Percentiles rank a stretch among this genome's conserved stretches.
Evolutionary conservation across 345 rosid genomes (phyloP).

Genomic region (Murraya koenigii): DNA sequence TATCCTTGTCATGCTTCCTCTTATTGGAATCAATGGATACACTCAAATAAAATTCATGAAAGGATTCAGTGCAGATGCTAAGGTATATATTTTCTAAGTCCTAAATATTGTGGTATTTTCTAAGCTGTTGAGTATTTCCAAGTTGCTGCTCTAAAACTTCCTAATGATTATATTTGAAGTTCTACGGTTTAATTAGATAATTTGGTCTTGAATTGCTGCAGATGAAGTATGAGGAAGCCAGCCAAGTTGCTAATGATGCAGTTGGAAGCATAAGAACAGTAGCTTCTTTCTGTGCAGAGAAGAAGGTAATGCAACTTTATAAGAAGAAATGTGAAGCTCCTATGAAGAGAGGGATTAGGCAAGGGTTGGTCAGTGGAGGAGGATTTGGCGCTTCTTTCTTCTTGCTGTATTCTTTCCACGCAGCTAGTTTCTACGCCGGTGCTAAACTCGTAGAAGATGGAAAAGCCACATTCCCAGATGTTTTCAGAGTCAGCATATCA

Average conservation of each 20-base stretch:
- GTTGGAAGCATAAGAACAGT: no score
- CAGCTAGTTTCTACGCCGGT: slow-evolving; percentile 37
- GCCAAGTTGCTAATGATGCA: no score
- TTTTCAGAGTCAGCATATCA: slow-evolving; percentile 25
- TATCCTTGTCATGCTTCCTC: slow-evolving; percentile 57
- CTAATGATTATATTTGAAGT: not conserved
- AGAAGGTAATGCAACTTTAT: no score
- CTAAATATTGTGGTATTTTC: no score
- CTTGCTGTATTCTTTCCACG: slow-evolving; percentile 29
- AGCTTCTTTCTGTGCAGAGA: no score
- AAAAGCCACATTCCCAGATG: slow-evolving; percentile 29
- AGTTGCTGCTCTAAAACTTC: not conserved
- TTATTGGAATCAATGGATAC: slow-evolving; percentile 58
- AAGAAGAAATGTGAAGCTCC: slow-evolving; percentile 44
- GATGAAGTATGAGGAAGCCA: slow-evolving; percentile 83
- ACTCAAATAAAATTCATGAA: slow-evolving; percentile 59
- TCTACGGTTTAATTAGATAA: not conserved
- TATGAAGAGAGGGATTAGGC: slow-evolving; percentile 29
- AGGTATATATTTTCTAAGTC: slow-evolving; percentile 37
- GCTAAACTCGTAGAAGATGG: slow-evolving; percentile 29
- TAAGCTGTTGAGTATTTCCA: not conserved
- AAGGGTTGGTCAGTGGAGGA: slow-evolving; percentile 31
- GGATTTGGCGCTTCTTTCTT: slow-evolving; percentile 36
- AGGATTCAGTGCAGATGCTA: slow-evolving; percentile 81
- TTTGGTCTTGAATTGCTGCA: slow-evolving; percentile 22